Evolutionary conservation across 2,329 filamentous ascomycete genomes (phyloP).

Genomic region (Trichoderma arundinaceum): DNA sequence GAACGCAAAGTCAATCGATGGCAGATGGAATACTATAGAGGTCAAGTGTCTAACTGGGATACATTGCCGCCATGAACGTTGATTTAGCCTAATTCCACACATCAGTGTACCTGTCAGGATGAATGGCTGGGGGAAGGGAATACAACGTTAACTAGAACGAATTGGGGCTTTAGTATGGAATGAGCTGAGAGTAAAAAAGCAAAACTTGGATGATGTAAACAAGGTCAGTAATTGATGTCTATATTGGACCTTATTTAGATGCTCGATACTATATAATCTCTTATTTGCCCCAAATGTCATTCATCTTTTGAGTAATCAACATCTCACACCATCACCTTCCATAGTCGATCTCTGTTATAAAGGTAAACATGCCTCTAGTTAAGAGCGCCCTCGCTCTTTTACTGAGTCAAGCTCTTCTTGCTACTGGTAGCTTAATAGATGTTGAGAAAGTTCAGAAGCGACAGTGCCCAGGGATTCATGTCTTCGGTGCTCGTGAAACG

Average conservation of each 20-base stretch:
- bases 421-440: background rate
- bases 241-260: background rate
- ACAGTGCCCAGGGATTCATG: constrained; percentile 44
- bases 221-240: background rate
- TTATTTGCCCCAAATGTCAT: background rate
- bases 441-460: constrained; percentile 20
- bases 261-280: background rate
- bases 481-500: constrained; percentile 56
- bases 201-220: background rate
- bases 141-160: constrained; percentile 12
- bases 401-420: constrained; percentile 25
- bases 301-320: background rate
- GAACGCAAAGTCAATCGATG: background rate
- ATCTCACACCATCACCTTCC: background rate
- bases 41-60: background rate
- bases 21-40: background rate
- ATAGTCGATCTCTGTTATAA: background rate
- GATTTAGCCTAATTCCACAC: constrained; percentile 21
- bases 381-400: constrained; percentile 4
- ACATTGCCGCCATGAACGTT: background rate
- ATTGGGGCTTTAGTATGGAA: background rate
- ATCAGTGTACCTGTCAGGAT: background rate
- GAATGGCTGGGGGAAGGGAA: constrained; percentile 22
- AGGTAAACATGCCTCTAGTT: constrained; percentile 11
- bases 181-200: background rate